Evolutionary conservation across 2,329 filamentous ascomycete species (phyloP).

Genomic region (Neopestalotiopsis rosae): DNA sequence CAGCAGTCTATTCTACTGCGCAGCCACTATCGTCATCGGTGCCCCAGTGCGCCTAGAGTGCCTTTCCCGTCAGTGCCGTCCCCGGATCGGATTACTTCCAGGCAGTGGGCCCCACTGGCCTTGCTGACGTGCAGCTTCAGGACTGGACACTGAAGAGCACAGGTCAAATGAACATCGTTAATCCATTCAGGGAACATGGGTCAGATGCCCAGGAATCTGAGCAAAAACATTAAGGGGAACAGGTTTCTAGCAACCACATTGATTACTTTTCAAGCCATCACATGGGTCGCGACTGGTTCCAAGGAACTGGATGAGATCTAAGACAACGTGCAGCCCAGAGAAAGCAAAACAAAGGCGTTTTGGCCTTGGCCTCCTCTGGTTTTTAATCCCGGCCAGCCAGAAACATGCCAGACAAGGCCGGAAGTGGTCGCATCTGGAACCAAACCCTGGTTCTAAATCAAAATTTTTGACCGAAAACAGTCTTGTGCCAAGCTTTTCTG

Average conservation of each 20-base stretch:
- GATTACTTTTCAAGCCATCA: background rate
- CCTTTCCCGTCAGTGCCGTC: background rate
- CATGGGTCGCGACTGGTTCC: conserved; percentile 6
- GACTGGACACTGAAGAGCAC: background rate
- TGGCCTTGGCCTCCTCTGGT: background rate
- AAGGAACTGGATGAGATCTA: conserved; percentile 7
- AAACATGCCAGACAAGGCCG: too few relatives aligned
- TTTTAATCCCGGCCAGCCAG: too few relatives aligned
- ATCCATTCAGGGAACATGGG: background rate
- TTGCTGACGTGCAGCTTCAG: conserved; percentile 2
- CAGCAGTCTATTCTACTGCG: background rate
- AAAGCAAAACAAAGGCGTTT: background rate
- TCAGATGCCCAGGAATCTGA: background rate
- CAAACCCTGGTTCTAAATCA: too few relatives aligned
- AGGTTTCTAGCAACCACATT: background rate
- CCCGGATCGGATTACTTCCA: background rate
- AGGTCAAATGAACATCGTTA: background rate
- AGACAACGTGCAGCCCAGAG: background rate
- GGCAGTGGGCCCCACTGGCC: background rate
- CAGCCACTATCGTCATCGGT: background rate
- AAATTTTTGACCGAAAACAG: too few relatives aligned
- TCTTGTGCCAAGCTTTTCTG: too few relatives aligned
- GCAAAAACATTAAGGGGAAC: background rate
- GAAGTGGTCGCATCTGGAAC: too few relatives aligned
- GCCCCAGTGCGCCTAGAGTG: background rate